These are phyloP conservation scores for Plantago coronopus DNA, from an alignment of 305 asterid species.

Conservation along the genomic window DNA sequence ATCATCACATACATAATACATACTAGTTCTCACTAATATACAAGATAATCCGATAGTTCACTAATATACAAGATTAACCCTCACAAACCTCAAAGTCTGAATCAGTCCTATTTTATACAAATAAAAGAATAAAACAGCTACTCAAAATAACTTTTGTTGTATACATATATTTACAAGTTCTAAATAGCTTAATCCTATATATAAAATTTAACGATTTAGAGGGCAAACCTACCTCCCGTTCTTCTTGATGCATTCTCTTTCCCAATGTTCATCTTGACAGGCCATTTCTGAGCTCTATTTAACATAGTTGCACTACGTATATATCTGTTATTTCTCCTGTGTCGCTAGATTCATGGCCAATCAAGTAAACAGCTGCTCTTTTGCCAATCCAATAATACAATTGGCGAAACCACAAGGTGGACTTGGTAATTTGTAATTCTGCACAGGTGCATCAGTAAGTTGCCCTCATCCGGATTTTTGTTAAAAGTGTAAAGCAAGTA, in stretches of 20 bases:
- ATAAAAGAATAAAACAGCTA: constrained; percentile 15
- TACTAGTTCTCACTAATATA: background rate
- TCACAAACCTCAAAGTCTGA: background rate
- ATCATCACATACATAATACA: background rate
- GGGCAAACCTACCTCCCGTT: background rate
- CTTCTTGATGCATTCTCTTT: background rate
- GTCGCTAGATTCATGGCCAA: background rate
- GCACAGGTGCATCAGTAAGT: background rate
- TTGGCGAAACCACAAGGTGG: background rate
- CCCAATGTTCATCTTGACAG: background rate
- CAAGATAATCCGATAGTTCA: background rate
- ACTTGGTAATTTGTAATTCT: background rate
- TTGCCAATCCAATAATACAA: background rate
- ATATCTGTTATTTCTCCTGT: background rate
- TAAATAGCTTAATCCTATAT: constrained; percentile 8
- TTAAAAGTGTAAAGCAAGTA: constrained; percentile 2
- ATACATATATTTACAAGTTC: constrained; percentile 14
- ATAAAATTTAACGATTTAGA: background rate
- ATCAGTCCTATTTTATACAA: constrained; percentile 7
- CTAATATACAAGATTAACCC: constrained; percentile 3
- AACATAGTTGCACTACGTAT: background rate
- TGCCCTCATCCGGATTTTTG: background rate
- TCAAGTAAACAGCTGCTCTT: background rate
- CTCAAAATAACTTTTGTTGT: background rate
- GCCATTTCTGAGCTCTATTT: background rate